These are phyloP conservation scores for Vicia sativa DNA, from an alignment of 306 rosid species.

Conservation along the genomic window DNA sequence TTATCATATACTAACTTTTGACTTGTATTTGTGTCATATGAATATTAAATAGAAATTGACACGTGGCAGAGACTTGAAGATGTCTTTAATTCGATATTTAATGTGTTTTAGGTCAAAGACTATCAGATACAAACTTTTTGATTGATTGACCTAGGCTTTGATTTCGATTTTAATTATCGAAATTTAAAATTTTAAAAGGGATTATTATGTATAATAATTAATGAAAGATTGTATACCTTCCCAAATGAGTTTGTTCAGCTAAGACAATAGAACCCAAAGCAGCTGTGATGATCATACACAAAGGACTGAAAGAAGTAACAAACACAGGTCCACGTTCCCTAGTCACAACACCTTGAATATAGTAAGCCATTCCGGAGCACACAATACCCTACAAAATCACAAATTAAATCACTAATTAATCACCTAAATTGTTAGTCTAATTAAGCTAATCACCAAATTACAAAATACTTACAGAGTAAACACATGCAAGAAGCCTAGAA, in stretches of 20 bases:
- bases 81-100: rapidly evolving
- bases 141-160: background rate
- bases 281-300: constrained; percentile 88
- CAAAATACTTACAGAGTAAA: constrained; percentile 71
- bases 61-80: background rate
- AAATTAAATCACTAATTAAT: constrained; percentile 3
- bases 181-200: background rate
- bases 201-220: background rate
- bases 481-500: constrained; percentile 88
- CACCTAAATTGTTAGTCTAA: background rate
- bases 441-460: background rate
- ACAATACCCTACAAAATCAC: constrained; percentile 64
- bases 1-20: background rate
- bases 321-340: constrained; percentile 91
- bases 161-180: background rate
- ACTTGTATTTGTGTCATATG: background rate
- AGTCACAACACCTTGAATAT: constrained; percentile 86
- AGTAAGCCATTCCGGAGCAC: constrained; percentile 94
- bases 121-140: background rate
- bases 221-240: constrained; percentile 57
- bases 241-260: constrained; percentile 76
- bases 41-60: background rate
- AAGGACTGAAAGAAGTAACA: constrained; percentile 90
- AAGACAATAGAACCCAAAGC: constrained; percentile 76
- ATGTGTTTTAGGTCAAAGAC: background rate